Percentiles rank a stretch among this genome's conserved stretches.
These are phyloP conservation scores for Blastobotrys petasosporus DNA, from an alignment of 1,139 yeast genomes.

Conservation along the genomic window DNA sequence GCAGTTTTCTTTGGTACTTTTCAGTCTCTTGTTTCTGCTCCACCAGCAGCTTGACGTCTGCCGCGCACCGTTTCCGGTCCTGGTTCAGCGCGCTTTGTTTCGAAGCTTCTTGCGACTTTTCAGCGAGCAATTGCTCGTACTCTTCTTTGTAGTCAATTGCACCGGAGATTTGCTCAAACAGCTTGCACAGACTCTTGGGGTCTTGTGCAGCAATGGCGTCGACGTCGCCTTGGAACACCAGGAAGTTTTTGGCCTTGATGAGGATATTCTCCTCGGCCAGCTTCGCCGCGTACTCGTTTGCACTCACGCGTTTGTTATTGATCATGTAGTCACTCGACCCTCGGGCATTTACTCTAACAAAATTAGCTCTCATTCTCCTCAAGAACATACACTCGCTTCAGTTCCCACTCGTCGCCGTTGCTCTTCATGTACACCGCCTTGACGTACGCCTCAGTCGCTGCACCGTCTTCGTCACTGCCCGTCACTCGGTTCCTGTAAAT, in stretches of 20 bases:
- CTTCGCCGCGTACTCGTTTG: constrained; percentile 56
- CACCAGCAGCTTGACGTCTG: constrained; percentile 72
- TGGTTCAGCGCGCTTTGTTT: constrained; percentile 61
- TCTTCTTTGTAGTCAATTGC: constrained; percentile 61
- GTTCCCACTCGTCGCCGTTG: constrained; percentile 34
- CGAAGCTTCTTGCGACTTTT: constrained; percentile 52
- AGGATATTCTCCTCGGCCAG: constrained; percentile 78
- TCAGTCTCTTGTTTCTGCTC: constrained; percentile 74
- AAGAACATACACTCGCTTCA: constrained; percentile 26
- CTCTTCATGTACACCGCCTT: constrained; percentile 66
- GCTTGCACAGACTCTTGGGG: constrained; percentile 61
- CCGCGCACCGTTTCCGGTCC: constrained; percentile 65
- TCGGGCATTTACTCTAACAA: constrained; percentile 16
- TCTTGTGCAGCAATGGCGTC: constrained; percentile 90
- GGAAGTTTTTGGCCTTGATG: constrained; percentile 82
- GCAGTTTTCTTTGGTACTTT: constrained; percentile 52
- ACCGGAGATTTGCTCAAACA: constrained; percentile 82
- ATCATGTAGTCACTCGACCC: constrained; percentile 70
- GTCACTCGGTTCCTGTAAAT: constrained; percentile 65
- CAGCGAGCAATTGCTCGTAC: constrained; percentile 62
- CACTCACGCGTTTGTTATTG: constrained; percentile 56
- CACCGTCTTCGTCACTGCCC: constrained; percentile 27
- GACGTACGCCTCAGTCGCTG: constrained; percentile 66
- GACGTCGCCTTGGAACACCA: constrained; percentile 96
- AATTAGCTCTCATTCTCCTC: background rate